These are phyloP conservation scores for Heliocybe sulcata DNA, from an alignment of 1,284 basidiomycete genomes.

Conservation along the genomic window DNA sequence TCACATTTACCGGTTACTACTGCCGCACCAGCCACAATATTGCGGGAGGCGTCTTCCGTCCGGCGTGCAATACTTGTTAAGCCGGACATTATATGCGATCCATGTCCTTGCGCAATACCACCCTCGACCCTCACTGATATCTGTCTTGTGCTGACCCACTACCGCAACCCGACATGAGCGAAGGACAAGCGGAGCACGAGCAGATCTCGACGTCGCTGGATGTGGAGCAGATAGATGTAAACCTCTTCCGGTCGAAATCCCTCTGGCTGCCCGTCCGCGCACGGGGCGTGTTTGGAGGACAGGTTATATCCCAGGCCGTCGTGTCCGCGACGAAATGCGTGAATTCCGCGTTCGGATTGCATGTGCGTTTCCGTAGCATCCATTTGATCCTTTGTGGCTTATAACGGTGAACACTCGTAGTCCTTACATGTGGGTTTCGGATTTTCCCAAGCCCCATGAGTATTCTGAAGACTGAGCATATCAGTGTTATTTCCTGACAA, in stretches of 20 bases:
- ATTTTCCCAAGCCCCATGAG: neutral
- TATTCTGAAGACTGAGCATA: neutral
- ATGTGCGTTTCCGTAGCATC: slow-evolving; percentile 41
- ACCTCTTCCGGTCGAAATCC: slow-evolving; percentile 68
- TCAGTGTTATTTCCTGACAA: slow-evolving; percentile 78
- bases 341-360: slow-evolving; percentile 56
- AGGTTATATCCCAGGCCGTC: slow-evolving; percentile 85
- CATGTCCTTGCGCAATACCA: neutral
- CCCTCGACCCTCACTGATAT: too few species aligned
- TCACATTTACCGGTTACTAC: neutral
- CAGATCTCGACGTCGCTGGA: slow-evolving; percentile 67
- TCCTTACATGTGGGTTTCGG: slow-evolving; percentile 26
- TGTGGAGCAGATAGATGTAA: slow-evolving; percentile 73
- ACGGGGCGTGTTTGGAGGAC: slow-evolving; percentile 85
- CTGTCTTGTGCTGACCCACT: too few species aligned
- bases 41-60: neutral
- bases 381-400: slow-evolving; percentile 9
- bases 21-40: neutral
- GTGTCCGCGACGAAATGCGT: slow-evolving; percentile 76
- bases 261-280: slow-evolving; percentile 61
- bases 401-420: slow-evolving; percentile 15
- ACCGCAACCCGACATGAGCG: neutral
- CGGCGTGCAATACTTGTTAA: neutral
- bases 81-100: neutral
- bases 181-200: slow-evolving; percentile 39